These are phyloP conservation scores for Canavalia ensiformis DNA, from an alignment of 306 rosid genomes.

Conservation along the genomic window DNA sequence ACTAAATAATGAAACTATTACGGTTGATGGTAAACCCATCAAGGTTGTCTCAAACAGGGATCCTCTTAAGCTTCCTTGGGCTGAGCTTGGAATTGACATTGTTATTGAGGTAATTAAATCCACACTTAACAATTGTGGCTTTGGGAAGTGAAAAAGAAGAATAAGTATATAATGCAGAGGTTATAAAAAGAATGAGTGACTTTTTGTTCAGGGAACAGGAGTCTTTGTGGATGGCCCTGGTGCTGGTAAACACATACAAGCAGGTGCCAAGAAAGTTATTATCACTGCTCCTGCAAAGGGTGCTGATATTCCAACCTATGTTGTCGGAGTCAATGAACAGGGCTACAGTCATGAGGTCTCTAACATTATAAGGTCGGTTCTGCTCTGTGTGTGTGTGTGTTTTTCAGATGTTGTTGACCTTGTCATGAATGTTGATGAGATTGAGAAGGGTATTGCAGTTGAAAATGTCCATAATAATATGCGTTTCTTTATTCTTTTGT, in stretches of 20 bases:
- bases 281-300: constrained; percentile 99
- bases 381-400: background rate
- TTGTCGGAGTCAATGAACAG: constrained; percentile 86
- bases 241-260: constrained; percentile 98
- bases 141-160: no score
- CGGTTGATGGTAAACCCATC: constrained; percentile 91
- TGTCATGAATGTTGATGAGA: no score
- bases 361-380: constrained; percentile 78
- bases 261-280: constrained; percentile 97
- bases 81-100: constrained; percentile 95
- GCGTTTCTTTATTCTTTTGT: background rate
- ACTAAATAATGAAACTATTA: constrained; percentile 71
- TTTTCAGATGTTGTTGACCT: background rate
- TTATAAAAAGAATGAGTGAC: constrained; percentile 21
- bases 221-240: constrained; percentile 99
- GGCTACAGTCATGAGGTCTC: constrained; percentile 78
- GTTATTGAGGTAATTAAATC: constrained; percentile 81
- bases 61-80: constrained; percentile 98
- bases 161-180: background rate
- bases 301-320: constrained; percentile 97
- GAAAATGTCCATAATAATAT: no score
- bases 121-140: background rate
- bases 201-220: constrained; percentile 86
- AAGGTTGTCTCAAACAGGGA: constrained; percentile 93
- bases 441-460: no score